A percentile compares a stretch with the other conserved stretches of the same genome.
phyloP scores from a whole-genome alignment of 495 filamentous ascomycete species.

The Astrocystis sublimbata region DNA sequence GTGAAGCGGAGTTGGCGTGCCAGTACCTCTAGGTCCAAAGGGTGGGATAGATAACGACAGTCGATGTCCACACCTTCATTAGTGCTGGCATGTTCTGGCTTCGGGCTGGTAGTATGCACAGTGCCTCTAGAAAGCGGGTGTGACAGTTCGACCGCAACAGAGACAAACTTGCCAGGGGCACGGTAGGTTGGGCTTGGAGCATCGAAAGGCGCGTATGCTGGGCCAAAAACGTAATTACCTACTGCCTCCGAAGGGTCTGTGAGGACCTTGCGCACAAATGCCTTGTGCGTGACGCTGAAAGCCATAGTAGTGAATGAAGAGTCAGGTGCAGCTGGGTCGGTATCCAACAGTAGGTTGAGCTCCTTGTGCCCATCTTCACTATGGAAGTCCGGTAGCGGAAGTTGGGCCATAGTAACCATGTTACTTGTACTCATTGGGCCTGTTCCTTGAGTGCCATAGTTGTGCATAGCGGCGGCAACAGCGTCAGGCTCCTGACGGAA shows the following conservation, averaged over 20 bases:
- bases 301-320: neutral
- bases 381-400: neutral
- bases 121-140: constrained; percentile 56
- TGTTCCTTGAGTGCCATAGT: too few species aligned
- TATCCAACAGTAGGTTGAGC: neutral
- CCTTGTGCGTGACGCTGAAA: neutral
- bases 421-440: constrained; percentile 10
- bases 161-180: constrained; percentile 10
- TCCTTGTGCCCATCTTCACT: neutral
- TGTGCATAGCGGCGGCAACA: too few species aligned
- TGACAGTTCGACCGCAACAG: constrained; percentile 10
- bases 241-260: neutral
- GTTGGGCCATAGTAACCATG: constrained; percentile 4
- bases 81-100: constrained; percentile 12
- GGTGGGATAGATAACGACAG: constrained; percentile 43
- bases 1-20: constrained; percentile 36
- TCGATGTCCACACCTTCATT: constrained; percentile 33
- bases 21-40: constrained; percentile 40
- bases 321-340: neutral
- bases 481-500: constrained; percentile 23
- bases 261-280: neutral
- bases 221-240: constrained; percentile 2
- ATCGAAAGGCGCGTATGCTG: constrained; percentile 8
- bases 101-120: constrained; percentile 49
- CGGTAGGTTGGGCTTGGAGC: constrained; percentile 7